Base-by-base conservation (phyloP, 768 basidiomycete species). In the Lactifluus subvellereus region DNA sequence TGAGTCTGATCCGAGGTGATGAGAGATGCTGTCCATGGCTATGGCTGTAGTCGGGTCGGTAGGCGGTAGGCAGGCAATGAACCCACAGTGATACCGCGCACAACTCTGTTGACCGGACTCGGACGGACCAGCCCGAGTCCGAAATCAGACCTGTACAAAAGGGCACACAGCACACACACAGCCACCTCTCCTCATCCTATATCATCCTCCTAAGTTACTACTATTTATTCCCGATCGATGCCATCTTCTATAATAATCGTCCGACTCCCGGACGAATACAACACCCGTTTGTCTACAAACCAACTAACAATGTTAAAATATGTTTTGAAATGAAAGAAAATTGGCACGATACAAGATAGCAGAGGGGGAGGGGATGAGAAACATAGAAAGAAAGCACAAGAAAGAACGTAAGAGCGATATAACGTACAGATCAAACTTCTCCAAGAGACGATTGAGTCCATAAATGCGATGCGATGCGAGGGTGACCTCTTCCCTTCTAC, bases 401-500 rank as follows among this genome's bases (percentile, higher is more conserved):
- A 50, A 48, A 10, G 8, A 43, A 59, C n/a, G n/a, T 45, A 27
- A 37, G 35, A 45, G 18, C 18, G 38, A 20, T 58, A 56, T 54
- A 59, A 59, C 52, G 32, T 64, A 64, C 62, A 64, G 57, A 48
- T 57, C 54, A 43, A 33, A 20, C 22, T 27, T 30, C 10, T 11
- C 18, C 16, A 50, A 22, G 2, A 20, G 8, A 6, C n/a, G 35
- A 10, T 10, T 37, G 16, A 56, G 30, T n/a, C 42, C 42, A 56
- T 43, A 22, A 47, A 57, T 45, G 40, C 54, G 16, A 30, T 22
- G 18, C 9, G 3, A 8, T 18, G 7, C 18, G 32, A 37, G 35
- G 27, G 27, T 27, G 27, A 27, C 5, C 30, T 32, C 11, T 42
- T 5, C 18, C 20, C 18, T 45, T 69, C 66, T 60, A 73, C 82